These are phyloP conservation scores for Bryoerythrophyllum caledonicum DNA, from an alignment of 225 moss, liverwort and hornwort species.

Conservation along the genomic window DNA sequence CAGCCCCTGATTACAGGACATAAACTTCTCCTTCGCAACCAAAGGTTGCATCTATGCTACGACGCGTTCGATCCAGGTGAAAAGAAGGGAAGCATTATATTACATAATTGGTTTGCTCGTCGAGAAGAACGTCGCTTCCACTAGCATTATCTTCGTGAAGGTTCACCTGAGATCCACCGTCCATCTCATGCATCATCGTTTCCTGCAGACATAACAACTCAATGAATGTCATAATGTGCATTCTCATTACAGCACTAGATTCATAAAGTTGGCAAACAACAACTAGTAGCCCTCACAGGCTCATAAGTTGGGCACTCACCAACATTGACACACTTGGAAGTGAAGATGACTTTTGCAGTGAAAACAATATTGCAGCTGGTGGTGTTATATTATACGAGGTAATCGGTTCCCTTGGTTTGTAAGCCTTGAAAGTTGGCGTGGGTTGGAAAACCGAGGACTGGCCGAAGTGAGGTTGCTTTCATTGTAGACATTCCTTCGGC, in stretches of 20 bases:
- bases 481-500: not conserved
- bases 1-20: too few relatives aligned
- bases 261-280: too few relatives aligned
- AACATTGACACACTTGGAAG: not conserved
- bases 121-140: conserved; percentile 18
- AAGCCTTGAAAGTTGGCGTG: conserved; percentile 20
- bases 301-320: not conserved
- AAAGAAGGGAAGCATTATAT: not conserved
- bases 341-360: not conserved
- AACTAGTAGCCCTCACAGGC: too few relatives aligned
- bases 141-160: not conserved
- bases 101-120: conserved; percentile 39
- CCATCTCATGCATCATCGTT: conserved; percentile 15
- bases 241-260: too few relatives aligned
- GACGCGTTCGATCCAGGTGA: not conserved
- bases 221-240: too few relatives aligned
- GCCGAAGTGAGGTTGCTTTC: conserved; percentile 14
- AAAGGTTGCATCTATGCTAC: too few relatives aligned
- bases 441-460: conserved; percentile 2
- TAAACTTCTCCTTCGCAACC: too few relatives aligned
- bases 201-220: conserved; percentile 16
- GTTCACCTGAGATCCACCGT: not conserved
- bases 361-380: not conserved
- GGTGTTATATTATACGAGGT: conserved; percentile 1
- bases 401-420: not conserved